A percentile compares a stretch with the other conserved stretches of the same genome.
phyloP scores from a whole-genome alignment of 805 yeast genomes.

The Ogataea ganodermae region DNA sequence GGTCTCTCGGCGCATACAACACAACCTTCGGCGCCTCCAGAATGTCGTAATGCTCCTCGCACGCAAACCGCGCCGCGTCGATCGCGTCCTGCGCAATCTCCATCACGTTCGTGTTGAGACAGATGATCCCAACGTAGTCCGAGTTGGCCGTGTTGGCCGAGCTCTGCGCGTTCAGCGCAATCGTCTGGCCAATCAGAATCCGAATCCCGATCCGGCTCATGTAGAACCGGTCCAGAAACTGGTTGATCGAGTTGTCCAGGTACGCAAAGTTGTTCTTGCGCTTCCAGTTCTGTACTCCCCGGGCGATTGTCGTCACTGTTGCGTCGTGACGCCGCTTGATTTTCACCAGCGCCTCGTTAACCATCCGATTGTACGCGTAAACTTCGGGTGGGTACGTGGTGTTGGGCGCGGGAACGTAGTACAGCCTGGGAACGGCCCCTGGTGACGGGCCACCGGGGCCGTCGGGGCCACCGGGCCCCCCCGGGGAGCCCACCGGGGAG shows the following conservation, averaged over 20 bases:
- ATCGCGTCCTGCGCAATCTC: conserved; percentile 87
- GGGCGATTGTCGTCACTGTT: conserved; percentile 88
- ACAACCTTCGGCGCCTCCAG: conserved; percentile 85
- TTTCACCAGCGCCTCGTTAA: conserved; percentile 62
- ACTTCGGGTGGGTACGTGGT: conserved; percentile 75
- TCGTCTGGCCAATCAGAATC: conserved; percentile 93
- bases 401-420: conserved; percentile 54
- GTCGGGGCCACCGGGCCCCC: no score
- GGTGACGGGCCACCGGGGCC: no score
- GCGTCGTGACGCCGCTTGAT: conserved; percentile 89
- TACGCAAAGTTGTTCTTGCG: conserved; percentile 44
- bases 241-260: conserved; percentile 73
- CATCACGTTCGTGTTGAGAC: conserved; percentile 79
- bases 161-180: conserved; percentile 54
- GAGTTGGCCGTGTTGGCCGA: conserved; percentile 44
- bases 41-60: conserved; percentile 87
- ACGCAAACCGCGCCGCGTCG: conserved; percentile 85
- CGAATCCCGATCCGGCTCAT: conserved; percentile 91
- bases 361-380: conserved; percentile 65
- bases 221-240: conserved; percentile 82
- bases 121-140: conserved; percentile 86
- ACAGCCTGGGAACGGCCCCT: conserved; percentile 42
- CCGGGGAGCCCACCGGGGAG: no score
- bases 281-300: conserved; percentile 92
- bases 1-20: conserved; percentile 71